Conservation (phyloP, 352 stramenopile genomes). For the Plasmopara halstedii region DNA sequence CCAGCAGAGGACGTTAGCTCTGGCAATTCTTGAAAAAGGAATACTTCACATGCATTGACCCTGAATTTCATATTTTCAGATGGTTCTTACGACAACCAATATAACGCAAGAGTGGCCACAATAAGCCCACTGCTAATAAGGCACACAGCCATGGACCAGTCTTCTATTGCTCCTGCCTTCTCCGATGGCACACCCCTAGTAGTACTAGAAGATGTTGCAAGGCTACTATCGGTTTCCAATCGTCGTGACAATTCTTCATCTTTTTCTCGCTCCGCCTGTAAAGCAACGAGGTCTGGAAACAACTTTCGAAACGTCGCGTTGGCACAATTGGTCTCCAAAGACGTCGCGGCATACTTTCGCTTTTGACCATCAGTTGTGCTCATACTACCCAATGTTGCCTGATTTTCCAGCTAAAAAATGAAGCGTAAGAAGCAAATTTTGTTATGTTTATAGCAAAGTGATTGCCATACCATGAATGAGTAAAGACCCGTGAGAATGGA, state of each 20-base stretch:
- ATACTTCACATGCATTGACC: background rate
- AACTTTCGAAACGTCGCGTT: constrained; percentile 78
- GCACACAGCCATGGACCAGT: constrained; percentile 34
- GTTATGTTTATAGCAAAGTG: constrained; percentile 4
- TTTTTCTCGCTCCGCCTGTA: constrained; percentile 51
- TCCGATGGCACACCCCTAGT: constrained; percentile 12
- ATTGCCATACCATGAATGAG: constrained; percentile 86
- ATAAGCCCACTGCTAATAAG: constrained; percentile 31
- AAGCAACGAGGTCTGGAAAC: constrained; percentile 84
- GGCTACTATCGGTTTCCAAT: constrained; percentile 9
- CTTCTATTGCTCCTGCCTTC: constrained; percentile 23
- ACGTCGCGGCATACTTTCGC: constrained; percentile 71
- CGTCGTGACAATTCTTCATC: constrained; percentile 35
- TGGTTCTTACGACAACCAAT: constrained; percentile 37
- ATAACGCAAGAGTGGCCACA: constrained; percentile 31
- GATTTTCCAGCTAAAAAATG: constrained; percentile 49
- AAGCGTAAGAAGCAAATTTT: background rate
- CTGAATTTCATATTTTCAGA: constrained; percentile 4
- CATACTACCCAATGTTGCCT: constrained; percentile 86
- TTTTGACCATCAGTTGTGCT: constrained; percentile 77
- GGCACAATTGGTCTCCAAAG: constrained; percentile 75
- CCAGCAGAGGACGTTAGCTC: too few species aligned
- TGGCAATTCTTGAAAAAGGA: too few species aligned
- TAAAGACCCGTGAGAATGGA: constrained; percentile 94
- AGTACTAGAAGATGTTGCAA: constrained; percentile 5